Percentiles rank a stretch among this genome's conserved stretches.
Evolutionary conservation across 768 basidiomycete genomes (phyloP).

Genomic region (Amanita thiersii): DNA sequence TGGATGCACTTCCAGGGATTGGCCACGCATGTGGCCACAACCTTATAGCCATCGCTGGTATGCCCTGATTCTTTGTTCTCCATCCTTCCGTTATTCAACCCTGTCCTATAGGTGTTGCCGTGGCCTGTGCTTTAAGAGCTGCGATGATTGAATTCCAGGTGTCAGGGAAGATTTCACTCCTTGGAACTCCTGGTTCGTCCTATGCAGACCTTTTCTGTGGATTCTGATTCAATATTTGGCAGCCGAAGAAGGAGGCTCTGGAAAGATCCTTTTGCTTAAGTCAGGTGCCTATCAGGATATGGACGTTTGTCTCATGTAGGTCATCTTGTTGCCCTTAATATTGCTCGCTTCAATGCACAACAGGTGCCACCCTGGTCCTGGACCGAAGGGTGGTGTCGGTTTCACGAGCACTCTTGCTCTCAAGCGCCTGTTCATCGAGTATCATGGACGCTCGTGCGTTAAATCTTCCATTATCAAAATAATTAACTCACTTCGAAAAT

Average conservation of each 20-base stretch:
- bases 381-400: constrained; percentile 60
- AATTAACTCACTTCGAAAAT: background rate
- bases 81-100: background rate
- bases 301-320: constrained; percentile 70
- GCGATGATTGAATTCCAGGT: constrained; percentile 56
- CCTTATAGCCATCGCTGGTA: constrained; percentile 63
- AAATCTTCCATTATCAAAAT: background rate
- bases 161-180: constrained; percentile 57
- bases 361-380: constrained; percentile 81
- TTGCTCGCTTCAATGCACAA: background rate
- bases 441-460: constrained; percentile 62
- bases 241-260: constrained; percentile 78
- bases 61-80: background rate
- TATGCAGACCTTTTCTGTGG: background rate
- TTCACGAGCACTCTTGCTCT: constrained; percentile 59
- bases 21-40: constrained; percentile 82
- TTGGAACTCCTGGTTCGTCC: constrained; percentile 67
- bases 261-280: constrained; percentile 67
- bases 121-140: constrained; percentile 60
- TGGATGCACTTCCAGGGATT: constrained; percentile 54
- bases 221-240: background rate
- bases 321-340: background rate
- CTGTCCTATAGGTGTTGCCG: constrained; percentile 46
- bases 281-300: constrained; percentile 69
- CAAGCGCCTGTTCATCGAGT: constrained; percentile 53